Evolutionary conservation across 495 filamentous ascomycete species (phyloP).

Genomic region (Hyaloscypha finlandica): DNA sequence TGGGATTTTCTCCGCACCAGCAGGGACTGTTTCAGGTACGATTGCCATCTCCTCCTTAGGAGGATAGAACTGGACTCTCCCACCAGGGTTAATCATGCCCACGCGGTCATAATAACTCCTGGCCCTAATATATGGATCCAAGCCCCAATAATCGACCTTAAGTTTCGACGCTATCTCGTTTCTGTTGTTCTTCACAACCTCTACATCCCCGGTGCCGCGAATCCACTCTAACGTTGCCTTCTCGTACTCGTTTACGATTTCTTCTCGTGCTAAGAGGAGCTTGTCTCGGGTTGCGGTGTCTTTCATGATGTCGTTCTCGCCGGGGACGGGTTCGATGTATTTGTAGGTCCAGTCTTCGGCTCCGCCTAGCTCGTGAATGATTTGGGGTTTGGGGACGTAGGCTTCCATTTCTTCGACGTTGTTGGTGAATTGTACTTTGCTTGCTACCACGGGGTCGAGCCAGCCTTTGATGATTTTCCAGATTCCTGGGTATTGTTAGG

Average conservation of each 20-base stretch:
- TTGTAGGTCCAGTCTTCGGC: constrained; percentile 77
- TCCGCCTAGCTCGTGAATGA: constrained; percentile 80
- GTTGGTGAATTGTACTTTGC: constrained; percentile 94
- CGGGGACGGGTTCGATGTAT: constrained; percentile 72
- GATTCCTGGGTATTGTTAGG: constrained; percentile 51
- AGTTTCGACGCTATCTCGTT: constrained; percentile 59
- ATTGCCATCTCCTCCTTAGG: constrained; percentile 27
- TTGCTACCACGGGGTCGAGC: constrained; percentile 95
- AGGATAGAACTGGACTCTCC: constrained; percentile 70
- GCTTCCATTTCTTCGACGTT: constrained; percentile 74
- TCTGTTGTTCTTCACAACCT: constrained; percentile 48
- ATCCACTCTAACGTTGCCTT: constrained; percentile 67
- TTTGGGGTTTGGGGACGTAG: constrained; percentile 70
- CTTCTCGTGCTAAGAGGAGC: constrained; percentile 59
- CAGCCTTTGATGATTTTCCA: constrained; percentile 93
- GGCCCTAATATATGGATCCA: constrained; percentile 76
- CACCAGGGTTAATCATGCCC: constrained; percentile 65
- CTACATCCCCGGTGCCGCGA: constrained; percentile 32
- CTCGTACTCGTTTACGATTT: constrained; percentile 70
- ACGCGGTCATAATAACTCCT: constrained; percentile 73
- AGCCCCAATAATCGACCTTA: constrained; percentile 77
- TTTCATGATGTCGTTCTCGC: constrained; percentile 72
- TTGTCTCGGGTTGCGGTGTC: constrained; percentile 63
- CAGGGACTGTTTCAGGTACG: not conserved
- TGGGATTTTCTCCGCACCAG: constrained; percentile 16